Evolutionary conservation across 768 basidiomycete genomes (phyloP), one percentile per base, ranked within the genome.

Genomic region (Leucosporidium creatinivorum): DNA sequence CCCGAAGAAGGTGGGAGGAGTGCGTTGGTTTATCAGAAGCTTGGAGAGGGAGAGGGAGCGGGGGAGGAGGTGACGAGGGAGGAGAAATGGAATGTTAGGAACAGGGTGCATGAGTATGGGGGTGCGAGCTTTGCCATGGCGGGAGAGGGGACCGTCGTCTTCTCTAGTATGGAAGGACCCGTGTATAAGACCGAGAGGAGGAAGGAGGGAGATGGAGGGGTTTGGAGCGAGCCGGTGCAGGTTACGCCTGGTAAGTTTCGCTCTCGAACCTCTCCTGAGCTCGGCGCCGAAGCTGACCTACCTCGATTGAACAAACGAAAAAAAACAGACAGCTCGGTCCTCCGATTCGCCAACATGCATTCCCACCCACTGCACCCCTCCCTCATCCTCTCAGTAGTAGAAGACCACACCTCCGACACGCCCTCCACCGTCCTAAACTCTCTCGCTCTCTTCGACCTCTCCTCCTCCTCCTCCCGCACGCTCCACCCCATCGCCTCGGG

Each of bases 101-200:
- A 72, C 0, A 76, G 80, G 21, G 87, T 89, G 4, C 84, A 88
- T 30, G 88, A 88, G 75, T 89, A 89, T 61, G 88, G 89, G 0
- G 89, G 89, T 18, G 84, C 81, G 3, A 79, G 85, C 2, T 85
- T 58, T 51, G 36, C 84, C 1, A 80, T 83, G 25, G 84, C 84
- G 1, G 50, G 82, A 80, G 10, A 76, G 79, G 17, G 5, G 6
- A 77, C n/a, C n/a, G n/a, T 83, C 12, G 85, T 85, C 77, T 89
- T 88, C 75, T 86, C 86, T 5, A 79, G 86, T 75, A 77, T 81
- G 36, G 62, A 61, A 18, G 82, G 82, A 2, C 79, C 84, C 17
- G 79, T 87, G 0, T 88, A 87, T 74, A 74, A 54, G 60, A 77
- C 67, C n/a, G 52, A 66, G 69, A 76, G 39, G 62, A 54, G 65